A percentile compares a stretch with the other conserved stretches of the same genome.
These are phyloP conservation scores for Daldinia sp. DNA, from an alignment of 2,329 filamentous ascomycete species.

Conservation along the genomic window DNA sequence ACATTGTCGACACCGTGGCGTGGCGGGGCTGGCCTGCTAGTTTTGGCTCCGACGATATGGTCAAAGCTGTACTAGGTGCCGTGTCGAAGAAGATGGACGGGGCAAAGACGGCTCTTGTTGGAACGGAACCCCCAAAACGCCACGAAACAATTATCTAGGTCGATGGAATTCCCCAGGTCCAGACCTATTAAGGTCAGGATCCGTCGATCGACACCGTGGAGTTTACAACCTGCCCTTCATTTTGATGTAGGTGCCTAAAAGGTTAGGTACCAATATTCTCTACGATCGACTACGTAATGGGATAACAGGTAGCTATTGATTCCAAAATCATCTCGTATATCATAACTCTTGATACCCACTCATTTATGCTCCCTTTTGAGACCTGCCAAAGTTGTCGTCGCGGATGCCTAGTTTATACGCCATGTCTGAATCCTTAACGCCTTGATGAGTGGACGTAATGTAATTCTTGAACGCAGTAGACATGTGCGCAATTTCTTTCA, in stretches of 20 bases:
- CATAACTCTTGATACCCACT: not conserved
- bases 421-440: conserved; percentile 24
- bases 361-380: conserved; percentile 4
- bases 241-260: not conserved
- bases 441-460: conserved; percentile 25
- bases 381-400: conserved; percentile 5
- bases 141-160: conserved; percentile 39
- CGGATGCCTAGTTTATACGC: conserved; percentile 25
- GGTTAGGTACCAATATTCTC: not conserved
- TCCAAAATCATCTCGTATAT: not conserved
- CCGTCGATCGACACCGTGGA: not conserved
- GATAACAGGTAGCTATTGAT: not conserved
- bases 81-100: conserved; percentile 47
- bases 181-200: not conserved
- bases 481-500: conserved; percentile 32
- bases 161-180: not conserved
- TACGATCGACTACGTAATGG: not conserved
- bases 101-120: conserved; percentile 41
- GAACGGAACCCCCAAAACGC: conserved; percentile 38
- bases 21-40: conserved; percentile 45
- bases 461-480: conserved; percentile 36
- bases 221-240: not conserved
- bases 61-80: conserved; percentile 43
- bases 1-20: conserved; percentile 47
- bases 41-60: conserved; percentile 45